These are phyloP conservation scores for Cladosporium austrohemisphaericum DNA, from an alignment of 2,329 filamentous ascomycete genomes.

Conservation along the genomic window DNA sequence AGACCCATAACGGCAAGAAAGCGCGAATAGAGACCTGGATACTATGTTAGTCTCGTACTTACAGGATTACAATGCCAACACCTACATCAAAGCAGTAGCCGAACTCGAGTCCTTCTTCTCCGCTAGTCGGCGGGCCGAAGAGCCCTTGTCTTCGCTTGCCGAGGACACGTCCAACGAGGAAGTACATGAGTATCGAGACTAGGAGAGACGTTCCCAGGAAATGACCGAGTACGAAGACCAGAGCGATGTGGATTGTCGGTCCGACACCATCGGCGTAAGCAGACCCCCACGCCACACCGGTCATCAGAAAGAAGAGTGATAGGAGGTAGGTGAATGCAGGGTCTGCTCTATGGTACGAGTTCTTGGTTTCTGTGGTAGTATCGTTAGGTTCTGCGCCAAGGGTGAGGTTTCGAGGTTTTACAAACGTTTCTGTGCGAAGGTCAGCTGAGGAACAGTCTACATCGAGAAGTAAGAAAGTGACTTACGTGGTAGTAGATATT, in stretches of 20 bases:
- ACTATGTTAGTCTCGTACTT: slow-evolving; percentile 7
- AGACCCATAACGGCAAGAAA: slow-evolving; percentile 65
- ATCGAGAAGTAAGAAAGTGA: not conserved
- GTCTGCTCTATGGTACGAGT: slow-evolving; percentile 66
- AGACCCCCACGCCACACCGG: slow-evolving; percentile 57
- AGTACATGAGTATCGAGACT: slow-evolving; percentile 60
- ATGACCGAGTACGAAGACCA: slow-evolving; percentile 53
- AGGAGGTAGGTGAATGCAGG: slow-evolving; percentile 68
- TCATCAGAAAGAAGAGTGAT: slow-evolving; percentile 58
- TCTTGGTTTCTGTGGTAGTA: slow-evolving; percentile 56
- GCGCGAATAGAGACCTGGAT: slow-evolving; percentile 59
- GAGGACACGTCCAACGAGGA: slow-evolving; percentile 59
- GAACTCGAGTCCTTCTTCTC: slow-evolving; percentile 59
- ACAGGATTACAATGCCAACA: not conserved
- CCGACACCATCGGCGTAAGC: slow-evolving; percentile 47
- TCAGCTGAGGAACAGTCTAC: no score
- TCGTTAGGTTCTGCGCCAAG: not conserved
- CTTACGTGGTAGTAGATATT: slow-evolving; percentile 67
- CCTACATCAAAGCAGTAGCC: slow-evolving; percentile 68
- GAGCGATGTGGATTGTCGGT: slow-evolving; percentile 42
- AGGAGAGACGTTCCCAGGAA: slow-evolving; percentile 59
- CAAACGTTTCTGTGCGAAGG: slow-evolving; percentile 35
- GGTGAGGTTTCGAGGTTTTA: not conserved
- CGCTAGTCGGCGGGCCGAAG: slow-evolving; percentile 53
- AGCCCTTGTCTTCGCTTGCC: slow-evolving; percentile 56